Evolutionary conservation across 192 early-diverging fungal genomes (phyloP).

Genomic region (Coemansia sp.): DNA sequence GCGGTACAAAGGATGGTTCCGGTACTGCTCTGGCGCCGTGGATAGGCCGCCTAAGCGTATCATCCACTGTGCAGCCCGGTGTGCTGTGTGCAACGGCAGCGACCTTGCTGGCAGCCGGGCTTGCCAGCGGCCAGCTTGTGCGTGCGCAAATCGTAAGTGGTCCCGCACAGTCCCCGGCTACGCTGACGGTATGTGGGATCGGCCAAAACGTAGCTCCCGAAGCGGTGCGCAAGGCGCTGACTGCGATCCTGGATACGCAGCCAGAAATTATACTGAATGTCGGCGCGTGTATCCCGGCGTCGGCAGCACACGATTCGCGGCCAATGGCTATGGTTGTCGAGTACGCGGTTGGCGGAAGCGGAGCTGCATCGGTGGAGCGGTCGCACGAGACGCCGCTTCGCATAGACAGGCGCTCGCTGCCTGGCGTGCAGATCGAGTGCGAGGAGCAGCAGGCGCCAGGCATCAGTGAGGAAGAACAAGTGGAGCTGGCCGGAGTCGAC

Average conservation of each 20-base stretch:
- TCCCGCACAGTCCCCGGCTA: background rate
- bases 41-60: conserved; percentile 17
- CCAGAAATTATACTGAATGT: conserved; percentile 8
- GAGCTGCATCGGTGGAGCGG: background rate
- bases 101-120: conserved; percentile 10
- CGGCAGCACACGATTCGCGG: background rate
- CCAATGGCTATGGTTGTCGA: conserved; percentile 13
- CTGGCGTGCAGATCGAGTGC: conserved; percentile 13
- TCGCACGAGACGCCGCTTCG: conserved; percentile 19
- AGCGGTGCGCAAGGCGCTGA: background rate
- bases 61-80: conserved; percentile 34
- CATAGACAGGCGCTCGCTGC: conserved; percentile 9
- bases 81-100: conserved; percentile 23
- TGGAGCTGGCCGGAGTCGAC: conserved; percentile 29
- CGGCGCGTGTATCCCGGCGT: conserved; percentile 14
- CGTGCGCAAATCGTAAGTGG: conserved; percentile 14
- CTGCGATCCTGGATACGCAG: background rate
- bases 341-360: background rate
- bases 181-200: conserved; percentile 6
- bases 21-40: conserved; percentile 1
- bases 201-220: background rate
- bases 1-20: background rate
- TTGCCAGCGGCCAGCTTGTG: conserved; percentile 30
- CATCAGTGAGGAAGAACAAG: background rate
- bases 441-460: background rate